Percentiles rank a stretch among this genome's conserved stretches.
Conservation (phyloP, 805 yeast genomes). For the Candida ipomoeae region DNA sequence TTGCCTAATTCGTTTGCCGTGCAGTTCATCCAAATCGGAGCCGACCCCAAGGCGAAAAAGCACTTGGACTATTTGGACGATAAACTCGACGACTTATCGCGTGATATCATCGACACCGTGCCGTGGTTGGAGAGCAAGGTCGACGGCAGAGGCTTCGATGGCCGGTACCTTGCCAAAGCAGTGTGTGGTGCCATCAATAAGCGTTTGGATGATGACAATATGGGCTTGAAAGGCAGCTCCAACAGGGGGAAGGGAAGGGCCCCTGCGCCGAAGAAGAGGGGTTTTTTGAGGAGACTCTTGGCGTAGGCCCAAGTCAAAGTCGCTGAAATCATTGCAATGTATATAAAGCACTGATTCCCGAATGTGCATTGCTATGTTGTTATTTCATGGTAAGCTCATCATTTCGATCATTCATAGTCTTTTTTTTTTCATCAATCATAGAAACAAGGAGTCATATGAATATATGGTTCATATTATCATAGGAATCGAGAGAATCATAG, state of each 20-base stretch:
- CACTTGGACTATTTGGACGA: constrained; percentile 13
- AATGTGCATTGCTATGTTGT: too few relatives aligned
- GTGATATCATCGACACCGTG: constrained; percentile 16
- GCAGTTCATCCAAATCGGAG: constrained; percentile 16
- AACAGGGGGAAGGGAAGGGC: neutral
- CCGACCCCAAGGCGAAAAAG: constrained; percentile 10
- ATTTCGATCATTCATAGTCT: too few relatives aligned
- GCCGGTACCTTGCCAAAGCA: constrained; percentile 13
- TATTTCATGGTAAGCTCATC: too few relatives aligned
- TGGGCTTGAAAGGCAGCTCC: neutral
- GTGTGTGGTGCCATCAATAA: constrained; percentile 16
- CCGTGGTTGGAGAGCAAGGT: constrained; percentile 11
- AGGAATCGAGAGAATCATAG: too few relatives aligned
- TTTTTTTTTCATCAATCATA: too few relatives aligned
- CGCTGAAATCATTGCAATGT: neutral
- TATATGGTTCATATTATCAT: too few relatives aligned
- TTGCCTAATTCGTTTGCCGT: constrained; percentile 15
- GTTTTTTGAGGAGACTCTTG: constrained; percentile 8
- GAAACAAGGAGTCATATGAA: too few relatives aligned
- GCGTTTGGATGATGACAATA: constrained; percentile 8
- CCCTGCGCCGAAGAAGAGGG: constrained; percentile 4
- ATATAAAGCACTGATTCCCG: neutral
- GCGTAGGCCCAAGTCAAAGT: neutral
- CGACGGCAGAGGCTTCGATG: constrained; percentile 13
- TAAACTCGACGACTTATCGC: constrained; percentile 7